These are phyloP conservation scores for Ilyonectria sp. DNA, from an alignment of 2,329 filamentous ascomycete genomes.

Conservation along the genomic window DNA sequence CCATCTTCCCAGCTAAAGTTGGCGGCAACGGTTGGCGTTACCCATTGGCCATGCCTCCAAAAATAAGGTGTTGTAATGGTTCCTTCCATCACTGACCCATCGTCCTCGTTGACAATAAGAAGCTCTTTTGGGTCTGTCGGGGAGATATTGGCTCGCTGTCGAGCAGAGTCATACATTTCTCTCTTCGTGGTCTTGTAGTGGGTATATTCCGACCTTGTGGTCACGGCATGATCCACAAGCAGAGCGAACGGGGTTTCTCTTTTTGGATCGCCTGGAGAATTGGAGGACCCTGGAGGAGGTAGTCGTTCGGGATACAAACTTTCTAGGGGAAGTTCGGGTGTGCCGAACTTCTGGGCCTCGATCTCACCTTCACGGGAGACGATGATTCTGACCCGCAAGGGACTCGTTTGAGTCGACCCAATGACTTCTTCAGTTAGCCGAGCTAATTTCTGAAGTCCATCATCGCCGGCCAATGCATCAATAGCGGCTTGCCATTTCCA, in stretches of 20 bases:
- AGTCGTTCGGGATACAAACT: slow-evolving; percentile 73
- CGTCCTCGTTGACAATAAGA: slow-evolving; percentile 75
- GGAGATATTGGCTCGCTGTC: slow-evolving; percentile 71
- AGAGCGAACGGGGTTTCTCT: slow-evolving; percentile 58
- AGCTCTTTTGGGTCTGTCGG: slow-evolving; percentile 76
- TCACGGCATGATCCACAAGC: slow-evolving; percentile 60
- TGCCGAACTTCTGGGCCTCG: slow-evolving; percentile 56
- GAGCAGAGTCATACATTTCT: slow-evolving; percentile 79
- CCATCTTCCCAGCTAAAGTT: slow-evolving; percentile 56
- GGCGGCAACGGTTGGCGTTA: slow-evolving; percentile 79
- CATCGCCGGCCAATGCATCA: slow-evolving; percentile 59
- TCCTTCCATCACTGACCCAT: slow-evolving; percentile 85
- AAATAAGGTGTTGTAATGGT: slow-evolving; percentile 89
- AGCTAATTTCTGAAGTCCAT: slow-evolving; percentile 61
- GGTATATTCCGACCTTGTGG: slow-evolving; percentile 74
- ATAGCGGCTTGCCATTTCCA: slow-evolving; percentile 69
- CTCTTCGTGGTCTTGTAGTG: slow-evolving; percentile 89
- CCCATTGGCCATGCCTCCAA: slow-evolving; percentile 80
- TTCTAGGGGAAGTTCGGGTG: slow-evolving; percentile 58
- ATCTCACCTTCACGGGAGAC: slow-evolving; percentile 66
- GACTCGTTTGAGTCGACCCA: slow-evolving; percentile 49
- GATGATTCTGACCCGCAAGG: slow-evolving; percentile 69
- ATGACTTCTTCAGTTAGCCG: slow-evolving; percentile 55
- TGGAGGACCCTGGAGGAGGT: slow-evolving; percentile 58
- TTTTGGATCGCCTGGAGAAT: slow-evolving; percentile 42